Base-by-base conservation (phyloP, 1,139 yeast species). In the Geotrichum siamense region DNA sequence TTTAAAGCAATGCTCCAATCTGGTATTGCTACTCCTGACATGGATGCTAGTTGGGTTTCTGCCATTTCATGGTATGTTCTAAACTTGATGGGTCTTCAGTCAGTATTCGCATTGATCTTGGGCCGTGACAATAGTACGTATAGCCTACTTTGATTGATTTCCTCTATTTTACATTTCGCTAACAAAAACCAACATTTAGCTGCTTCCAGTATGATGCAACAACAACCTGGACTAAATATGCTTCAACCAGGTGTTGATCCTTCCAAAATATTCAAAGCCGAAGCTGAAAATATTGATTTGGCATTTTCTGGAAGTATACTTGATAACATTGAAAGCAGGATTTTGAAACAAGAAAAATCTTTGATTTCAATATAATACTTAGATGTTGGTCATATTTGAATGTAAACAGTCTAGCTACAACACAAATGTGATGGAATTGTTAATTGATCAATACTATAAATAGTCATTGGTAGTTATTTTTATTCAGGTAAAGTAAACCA, bases 1-100 rank as follows among this genome's bases (percentile, higher is more conserved):
- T 91, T 91, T 69, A 91, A 91, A 62, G 75, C 82, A 47, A 89
- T 91, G 95, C 67, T 93, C 36, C 98, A 91, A 62, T 77, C 78
- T 26, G 96, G 97, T 2, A 82, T 93, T 10, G 75, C 74, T 50
- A 87, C 97, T 0, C 75, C 81, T 1, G 94, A 91, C 56, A 70
- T 91, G 51, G 93, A 87, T 58, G 96, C 81, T 4, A 70, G 95
- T 32, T 91, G 94, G 76, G 98, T 91, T n/a, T 82, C 94, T 31
- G 80, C 96, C 2, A 80, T 93, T 25, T 87, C 96, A n/a, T 91
- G 97, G 98, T 91, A 91, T 62, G 86, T 91, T 62, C 84, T 91
- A 45, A 85, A 87, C 48, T 75, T 87, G 53, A 66, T 89, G 47
- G 98, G 98, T 29, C 72, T 91, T 50, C 76, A 79, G 53, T 85